phyloP scores from a whole-genome alignment of 1,284 basidiomycete genomes.

The Cystobasidium pallidum region DNA sequence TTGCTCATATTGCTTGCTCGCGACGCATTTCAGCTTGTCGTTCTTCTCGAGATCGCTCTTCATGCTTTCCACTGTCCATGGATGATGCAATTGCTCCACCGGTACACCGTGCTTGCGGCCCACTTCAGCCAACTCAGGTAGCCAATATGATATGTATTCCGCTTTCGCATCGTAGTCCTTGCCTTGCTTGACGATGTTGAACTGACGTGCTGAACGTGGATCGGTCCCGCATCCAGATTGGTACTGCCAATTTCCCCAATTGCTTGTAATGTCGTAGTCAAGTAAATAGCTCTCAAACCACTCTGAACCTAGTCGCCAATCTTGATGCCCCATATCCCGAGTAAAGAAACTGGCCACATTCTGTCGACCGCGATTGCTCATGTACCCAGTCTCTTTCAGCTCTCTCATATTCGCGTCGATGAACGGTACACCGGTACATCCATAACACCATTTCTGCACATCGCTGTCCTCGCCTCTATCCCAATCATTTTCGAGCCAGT shows the following conservation, averaged over 20 bases:
- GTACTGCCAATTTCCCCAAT: conserved; percentile 60
- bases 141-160: conserved; percentile 60
- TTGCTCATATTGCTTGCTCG: conserved; percentile 51
- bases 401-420: conserved; percentile 64
- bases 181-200: conserved; percentile 65
- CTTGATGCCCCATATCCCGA: conserved; percentile 60
- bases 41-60: conserved; percentile 13
- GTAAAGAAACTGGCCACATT: conserved; percentile 64
- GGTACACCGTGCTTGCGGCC: conserved; percentile 54
- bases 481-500: conserved; percentile 41
- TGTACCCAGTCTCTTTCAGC: conserved; percentile 60
- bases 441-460: conserved; percentile 60
- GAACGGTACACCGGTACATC: conserved; percentile 62
- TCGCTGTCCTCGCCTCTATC: conserved; percentile 32
- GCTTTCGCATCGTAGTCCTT: conserved; percentile 54
- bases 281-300: conserved; percentile 44
- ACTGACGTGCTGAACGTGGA: conserved; percentile 61
- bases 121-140: conserved; percentile 60
- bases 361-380: conserved; percentile 64
- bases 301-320: conserved; percentile 65
- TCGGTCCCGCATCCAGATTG: conserved; percentile 65
- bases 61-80: conserved; percentile 38
- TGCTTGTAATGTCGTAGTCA: conserved; percentile 53
- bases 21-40: conserved; percentile 44
- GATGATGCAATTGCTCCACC: conserved; percentile 48